These are phyloP conservation scores for Aspergillus ruber DNA, from an alignment of 2,329 filamentous ascomycete species.

Conservation along the genomic window DNA sequence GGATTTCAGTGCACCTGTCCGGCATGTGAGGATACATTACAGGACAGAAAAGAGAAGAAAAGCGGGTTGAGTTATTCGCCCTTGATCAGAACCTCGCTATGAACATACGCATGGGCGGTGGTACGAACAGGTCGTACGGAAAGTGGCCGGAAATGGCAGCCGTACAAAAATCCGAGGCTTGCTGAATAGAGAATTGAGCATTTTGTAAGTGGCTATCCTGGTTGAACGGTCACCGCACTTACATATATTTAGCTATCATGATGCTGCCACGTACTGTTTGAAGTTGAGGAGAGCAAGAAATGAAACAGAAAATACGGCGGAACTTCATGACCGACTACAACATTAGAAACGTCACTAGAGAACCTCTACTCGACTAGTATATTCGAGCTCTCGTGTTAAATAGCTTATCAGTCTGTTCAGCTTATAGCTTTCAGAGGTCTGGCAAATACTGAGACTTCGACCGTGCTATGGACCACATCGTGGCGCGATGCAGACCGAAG, in stretches of 20 bases:
- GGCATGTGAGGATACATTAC: neutral
- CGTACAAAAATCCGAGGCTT: neutral
- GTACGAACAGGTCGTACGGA: neutral
- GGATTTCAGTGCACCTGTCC: neutral
- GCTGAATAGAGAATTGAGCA: neutral
- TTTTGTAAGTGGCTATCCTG: neutral
- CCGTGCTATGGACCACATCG: too few relatives aligned
- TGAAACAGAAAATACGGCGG: too few relatives aligned
- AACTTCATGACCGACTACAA: too few relatives aligned
- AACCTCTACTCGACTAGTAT: too few relatives aligned
- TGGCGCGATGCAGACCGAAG: too few relatives aligned
- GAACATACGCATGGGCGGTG: neutral
- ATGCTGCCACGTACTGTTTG: neutral
- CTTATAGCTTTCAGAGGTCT: too few relatives aligned
- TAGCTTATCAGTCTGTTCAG: too few relatives aligned
- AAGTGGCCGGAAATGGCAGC: neutral
- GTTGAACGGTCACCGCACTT: neutral
- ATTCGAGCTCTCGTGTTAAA: too few relatives aligned
- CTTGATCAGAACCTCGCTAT: neutral
- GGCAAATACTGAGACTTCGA: too few relatives aligned
- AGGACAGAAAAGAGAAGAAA: neutral
- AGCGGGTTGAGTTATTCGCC: neutral
- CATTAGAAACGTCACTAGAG: too few relatives aligned
- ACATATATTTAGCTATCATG: neutral
- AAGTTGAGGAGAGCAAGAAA: neutral